Conservation (phyloP, 2,329 filamentous ascomycete species). For the Plenodomus biglobosus region DNA sequence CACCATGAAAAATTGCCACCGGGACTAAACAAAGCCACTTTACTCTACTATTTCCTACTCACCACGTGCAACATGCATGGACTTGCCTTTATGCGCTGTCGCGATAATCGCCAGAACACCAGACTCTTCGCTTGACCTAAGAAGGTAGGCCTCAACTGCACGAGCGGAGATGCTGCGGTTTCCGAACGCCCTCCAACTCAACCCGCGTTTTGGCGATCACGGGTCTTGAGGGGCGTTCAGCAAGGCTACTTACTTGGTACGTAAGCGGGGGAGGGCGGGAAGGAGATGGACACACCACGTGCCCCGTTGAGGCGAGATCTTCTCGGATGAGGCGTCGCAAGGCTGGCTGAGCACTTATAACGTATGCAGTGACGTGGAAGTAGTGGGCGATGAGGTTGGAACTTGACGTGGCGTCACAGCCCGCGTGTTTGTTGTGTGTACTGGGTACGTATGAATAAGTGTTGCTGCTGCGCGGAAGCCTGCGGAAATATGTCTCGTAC, state of each 20-base stretch:
- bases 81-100: background rate
- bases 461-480: too few species aligned
- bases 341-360: conserved; percentile 7
- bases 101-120: too few species aligned
- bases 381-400: too few species aligned
- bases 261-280: conserved; percentile 1
- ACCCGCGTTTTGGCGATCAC: background rate
- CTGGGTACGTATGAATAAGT: too few species aligned
- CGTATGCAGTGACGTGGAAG: too few species aligned
- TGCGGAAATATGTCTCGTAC: too few species aligned
- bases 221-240: too few species aligned
- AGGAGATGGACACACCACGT: background rate
- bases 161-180: background rate
- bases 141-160: background rate
- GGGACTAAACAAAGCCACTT: background rate
- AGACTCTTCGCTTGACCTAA: too few species aligned
- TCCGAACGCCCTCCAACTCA: background rate
- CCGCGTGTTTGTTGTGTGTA: too few species aligned
- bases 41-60: background rate
- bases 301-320: background rate
- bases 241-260: too few species aligned
- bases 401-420: too few species aligned
- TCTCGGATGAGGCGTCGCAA: background rate
- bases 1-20: too few species aligned
- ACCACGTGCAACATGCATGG: background rate